Base-by-base conservation (phyloP, 768 basidiomycete genomes). In the Boletus edulis region DNA sequence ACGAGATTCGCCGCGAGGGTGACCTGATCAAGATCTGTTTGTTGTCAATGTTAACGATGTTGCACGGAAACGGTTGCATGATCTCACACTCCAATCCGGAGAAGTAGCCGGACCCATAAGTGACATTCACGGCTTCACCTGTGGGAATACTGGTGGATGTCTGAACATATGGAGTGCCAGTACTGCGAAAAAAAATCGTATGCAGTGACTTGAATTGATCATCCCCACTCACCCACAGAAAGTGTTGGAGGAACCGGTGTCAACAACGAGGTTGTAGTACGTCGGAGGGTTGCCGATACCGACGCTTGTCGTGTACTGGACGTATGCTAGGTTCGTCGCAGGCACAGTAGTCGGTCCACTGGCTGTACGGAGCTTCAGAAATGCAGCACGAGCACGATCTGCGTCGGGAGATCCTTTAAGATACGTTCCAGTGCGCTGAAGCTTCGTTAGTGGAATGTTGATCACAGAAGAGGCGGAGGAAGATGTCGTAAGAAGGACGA, bases 31-130 rank as follows among this genome's bases (percentile, higher is more conserved):
- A 56, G 44, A 45, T 68, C 60, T 71, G 42, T 31, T 2, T 13
- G 4, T 1, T n/a, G 9, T 50, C 24, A 42, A 31, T 34, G 32
- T 5, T 11, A 8, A 43, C 11, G 15, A 15, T n/a, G 27, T 17
- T 39, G 20, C 17, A 39, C 5, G 34, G 3, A 12, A 29, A 29
- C 8, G 29, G 15, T 17, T 5, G 27, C 14, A 8, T 39, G 3
- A 10, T 12, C 52, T 39, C 35, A 66, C 64, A 80, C 57, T 78
- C 77, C 37, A 63, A 66, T 20, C 77, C 76, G 67, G 34, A 34
- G 42, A 72, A 53, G 41, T 29, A 50, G 10, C 54, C 67, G 1
- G 1, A 0, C 4, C 62, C 60, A 46, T 52, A 67, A 9, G 42
- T 49, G 4, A 52, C 44, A 3, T 20, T 52, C 20, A 67, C 53